A percentile compares a stretch with the other conserved stretches of the same genome.
Conservation (phyloP, 192 early-diverging fungal genomes). For the Bifiguratus adelaidae region DNA sequence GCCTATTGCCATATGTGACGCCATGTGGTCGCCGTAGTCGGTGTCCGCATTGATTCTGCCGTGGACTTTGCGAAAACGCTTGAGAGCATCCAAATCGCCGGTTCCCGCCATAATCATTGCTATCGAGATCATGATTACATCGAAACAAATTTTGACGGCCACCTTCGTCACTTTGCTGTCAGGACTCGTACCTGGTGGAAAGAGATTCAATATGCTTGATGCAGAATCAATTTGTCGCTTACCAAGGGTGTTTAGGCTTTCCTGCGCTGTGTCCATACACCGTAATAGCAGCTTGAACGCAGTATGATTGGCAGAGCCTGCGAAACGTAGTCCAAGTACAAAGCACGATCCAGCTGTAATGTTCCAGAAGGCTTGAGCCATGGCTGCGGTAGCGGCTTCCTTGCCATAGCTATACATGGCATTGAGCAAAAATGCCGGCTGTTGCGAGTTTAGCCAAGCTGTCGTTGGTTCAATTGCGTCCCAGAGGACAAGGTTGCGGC, state of each 20-base stretch:
- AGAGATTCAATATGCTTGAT: neutral
- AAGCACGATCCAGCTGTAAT: slow-evolving; percentile 60
- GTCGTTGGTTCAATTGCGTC: too few species aligned
- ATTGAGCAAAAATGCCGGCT: too few species aligned
- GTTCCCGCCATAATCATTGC: slow-evolving; percentile 76
- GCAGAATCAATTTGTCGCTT: slow-evolving; percentile 6
- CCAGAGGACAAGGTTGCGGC: slow-evolving; percentile 70
- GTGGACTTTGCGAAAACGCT: slow-evolving; percentile 43
- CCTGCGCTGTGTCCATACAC: slow-evolving; percentile 39
- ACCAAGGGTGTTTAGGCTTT: slow-evolving; percentile 22
- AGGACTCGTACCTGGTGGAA: slow-evolving; percentile 32
- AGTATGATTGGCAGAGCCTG: slow-evolving; percentile 38
- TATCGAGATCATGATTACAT: slow-evolving; percentile 47
- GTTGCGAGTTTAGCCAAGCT: too few species aligned
- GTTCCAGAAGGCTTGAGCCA: slow-evolving; percentile 55
- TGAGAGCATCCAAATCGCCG: slow-evolving; percentile 53
- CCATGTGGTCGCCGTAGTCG: slow-evolving; percentile 62
- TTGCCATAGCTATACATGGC: too few species aligned
- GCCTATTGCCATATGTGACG: slow-evolving; percentile 65
- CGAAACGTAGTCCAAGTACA: slow-evolving; percentile 55
- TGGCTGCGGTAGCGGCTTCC: too few species aligned
- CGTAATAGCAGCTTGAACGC: slow-evolving; percentile 38
- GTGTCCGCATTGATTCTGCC: slow-evolving; percentile 30
- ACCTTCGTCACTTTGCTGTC: slow-evolving; percentile 52
- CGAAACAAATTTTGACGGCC: slow-evolving; percentile 52